Evolutionary conservation across 2,329 filamentous ascomycete genomes (phyloP), one percentile per base, ranked within the genome.

Genomic region (Neofusicoccum umdonicola): DNA sequence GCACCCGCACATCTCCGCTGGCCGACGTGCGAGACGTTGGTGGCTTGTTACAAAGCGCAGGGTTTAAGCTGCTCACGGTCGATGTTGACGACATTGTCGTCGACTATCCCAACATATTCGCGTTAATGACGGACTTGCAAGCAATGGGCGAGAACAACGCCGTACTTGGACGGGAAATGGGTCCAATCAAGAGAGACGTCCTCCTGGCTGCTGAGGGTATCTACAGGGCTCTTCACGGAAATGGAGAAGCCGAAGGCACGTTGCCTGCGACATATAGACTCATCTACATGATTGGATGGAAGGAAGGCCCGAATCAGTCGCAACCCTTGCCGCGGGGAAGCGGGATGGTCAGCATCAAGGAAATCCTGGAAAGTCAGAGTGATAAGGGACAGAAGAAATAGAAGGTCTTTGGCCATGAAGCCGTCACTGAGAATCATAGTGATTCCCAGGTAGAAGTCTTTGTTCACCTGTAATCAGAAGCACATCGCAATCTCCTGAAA

Each of bases 281-380:
- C 70, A 97, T 99, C 67, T 97, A 95, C 77, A 97, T 98, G 93
- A 99, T 99, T 78, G 95, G 95, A 0, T 99, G 95, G 95, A 96
- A 94, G 75, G 91, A 93, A 69, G 89, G 91, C 1, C 84, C 85
- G 35, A 86, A 88, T 62, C 93, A 98, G 79, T 83, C 89, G 2
- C 83, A 94, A 78, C 93, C 95, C 4, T 79, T 98, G 65, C 80
- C 89, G 69, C 86, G 95, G 69, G 95, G 95, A 0, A 96, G 90
- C 68, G 95, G 92, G 9, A 84, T 97, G 74, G 81, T 97, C 47
- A 97, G 91, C 77, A 84, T 99, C 67, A 96, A 95, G 77, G 93
- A 98, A 76, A 82, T 97, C 17, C 76, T 91, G 19, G 87, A 84
- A 64, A 72, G 39, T 39, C 19, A 56, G 22, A 50, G 50, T 6